These are phyloP conservation scores for Gynostemma pentaphyllum DNA, from an alignment of 306 rosid genomes.

Conservation along the genomic window DNA sequence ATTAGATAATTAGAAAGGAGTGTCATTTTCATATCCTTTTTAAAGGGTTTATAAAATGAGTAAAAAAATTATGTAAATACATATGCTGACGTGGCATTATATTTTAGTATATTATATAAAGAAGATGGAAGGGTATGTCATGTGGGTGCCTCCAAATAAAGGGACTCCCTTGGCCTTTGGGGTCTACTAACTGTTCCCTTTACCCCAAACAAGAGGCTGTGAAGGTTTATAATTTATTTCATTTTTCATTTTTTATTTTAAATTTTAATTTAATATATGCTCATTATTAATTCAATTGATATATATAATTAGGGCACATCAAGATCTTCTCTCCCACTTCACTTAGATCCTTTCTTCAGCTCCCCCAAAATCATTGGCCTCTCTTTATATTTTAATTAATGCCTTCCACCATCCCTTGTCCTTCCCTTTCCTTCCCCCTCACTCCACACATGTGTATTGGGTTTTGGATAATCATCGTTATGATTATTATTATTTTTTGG, in stretches of 20 bases:
- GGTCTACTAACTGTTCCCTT: constrained; percentile 77
- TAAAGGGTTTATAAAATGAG: background rate
- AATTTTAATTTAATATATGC: background rate
- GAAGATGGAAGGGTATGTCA: constrained; percentile 21
- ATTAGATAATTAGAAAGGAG: background rate
- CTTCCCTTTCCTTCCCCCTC: background rate
- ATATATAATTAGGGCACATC: constrained; percentile 9
- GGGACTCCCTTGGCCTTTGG: constrained; percentile 23
- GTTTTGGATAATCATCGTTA: too few relatives aligned
- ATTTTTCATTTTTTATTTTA: background rate
- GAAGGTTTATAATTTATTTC: constrained; percentile 20
- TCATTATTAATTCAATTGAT: background rate
- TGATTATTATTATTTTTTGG: too few relatives aligned
- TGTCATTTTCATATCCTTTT: background rate
- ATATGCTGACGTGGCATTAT: constrained; percentile 15
- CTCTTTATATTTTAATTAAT: background rate
- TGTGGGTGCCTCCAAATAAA: constrained; percentile 45
- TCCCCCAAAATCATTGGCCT: too few relatives aligned
- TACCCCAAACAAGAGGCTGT: constrained; percentile 69
- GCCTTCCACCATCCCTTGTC: background rate
- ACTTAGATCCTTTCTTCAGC: too few relatives aligned
- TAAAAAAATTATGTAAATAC: too few relatives aligned
- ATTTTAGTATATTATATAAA: constrained; percentile 19
- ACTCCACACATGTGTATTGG: background rate
- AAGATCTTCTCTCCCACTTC: background rate